Evolutionary conservation across 2,329 filamentous ascomycete species (phyloP).

Genomic region (Truncatella angustata): DNA sequence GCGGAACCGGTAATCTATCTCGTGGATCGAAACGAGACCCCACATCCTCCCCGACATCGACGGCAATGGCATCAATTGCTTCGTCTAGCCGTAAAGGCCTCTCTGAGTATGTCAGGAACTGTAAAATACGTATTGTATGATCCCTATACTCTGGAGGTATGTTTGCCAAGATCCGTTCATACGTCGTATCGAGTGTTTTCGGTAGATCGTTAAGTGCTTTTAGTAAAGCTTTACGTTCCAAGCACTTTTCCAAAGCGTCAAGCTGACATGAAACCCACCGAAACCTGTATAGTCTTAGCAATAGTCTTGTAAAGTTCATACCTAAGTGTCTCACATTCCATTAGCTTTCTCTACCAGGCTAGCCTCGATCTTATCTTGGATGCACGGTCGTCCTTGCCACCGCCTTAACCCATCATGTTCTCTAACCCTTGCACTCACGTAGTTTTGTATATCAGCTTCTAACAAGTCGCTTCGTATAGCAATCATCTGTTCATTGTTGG

Average conservation of each 20-base stretch:
- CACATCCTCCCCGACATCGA: constrained; percentile 12
- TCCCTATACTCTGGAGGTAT: constrained; percentile 7
- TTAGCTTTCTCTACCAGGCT: constrained; percentile 20
- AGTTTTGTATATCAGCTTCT: constrained; percentile 23
- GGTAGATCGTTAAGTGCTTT: constrained; percentile 11
- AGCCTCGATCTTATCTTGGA: constrained; percentile 21
- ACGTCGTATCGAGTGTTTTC: constrained; percentile 17
- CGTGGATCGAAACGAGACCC: constrained; percentile 21
- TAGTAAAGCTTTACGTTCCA: not conserved
- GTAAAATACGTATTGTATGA: constrained; percentile 14
- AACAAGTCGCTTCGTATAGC: constrained; percentile 21
- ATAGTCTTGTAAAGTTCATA: not conserved
- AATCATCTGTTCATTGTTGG: too few relatives aligned
- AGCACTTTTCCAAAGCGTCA: constrained; percentile 18
- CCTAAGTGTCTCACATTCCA: constrained; percentile 26
- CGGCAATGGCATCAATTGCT: too few relatives aligned
- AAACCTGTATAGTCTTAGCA: constrained; percentile 18
- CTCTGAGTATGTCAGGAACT: constrained; percentile 21
- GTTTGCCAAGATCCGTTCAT: constrained; percentile 13
- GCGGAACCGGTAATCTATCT: constrained; percentile 21
- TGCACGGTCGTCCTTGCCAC: constrained; percentile 19
- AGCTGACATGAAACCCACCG: constrained; percentile 19
- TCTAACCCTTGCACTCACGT: constrained; percentile 20
- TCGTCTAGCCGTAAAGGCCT: constrained; percentile 23
- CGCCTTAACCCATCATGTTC: constrained; percentile 18